phyloP scores from a whole-genome alignment of 2,329 filamentous ascomycete species.

The Colletotrichum destructivum region DNA sequence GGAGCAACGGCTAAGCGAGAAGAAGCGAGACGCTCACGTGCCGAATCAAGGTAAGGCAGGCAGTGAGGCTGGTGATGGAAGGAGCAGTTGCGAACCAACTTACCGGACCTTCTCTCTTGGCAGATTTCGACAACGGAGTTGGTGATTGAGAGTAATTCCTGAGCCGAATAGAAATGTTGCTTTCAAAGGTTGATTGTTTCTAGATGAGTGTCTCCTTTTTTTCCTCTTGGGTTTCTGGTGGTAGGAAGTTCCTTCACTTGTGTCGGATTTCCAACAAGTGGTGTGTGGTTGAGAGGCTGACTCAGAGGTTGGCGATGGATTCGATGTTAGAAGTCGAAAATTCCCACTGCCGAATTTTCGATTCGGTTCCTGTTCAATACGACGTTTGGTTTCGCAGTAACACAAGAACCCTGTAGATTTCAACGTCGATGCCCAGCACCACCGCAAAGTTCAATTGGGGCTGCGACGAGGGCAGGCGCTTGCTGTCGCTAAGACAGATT shows the following conservation, averaged over 20 bases:
- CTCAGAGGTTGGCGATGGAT: constrained; percentile 4
- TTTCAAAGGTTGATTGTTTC: background rate
- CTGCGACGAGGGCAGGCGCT: background rate
- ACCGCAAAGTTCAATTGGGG: constrained; percentile 12
- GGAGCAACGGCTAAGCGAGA: constrained; percentile 20
- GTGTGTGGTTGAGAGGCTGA: constrained; percentile 1
- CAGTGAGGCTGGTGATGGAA: constrained; percentile 32
- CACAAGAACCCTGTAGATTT: background rate
- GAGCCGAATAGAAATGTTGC: too few relatives aligned
- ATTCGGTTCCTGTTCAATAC: background rate
- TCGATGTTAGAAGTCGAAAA: background rate
- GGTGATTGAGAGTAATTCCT: background rate
- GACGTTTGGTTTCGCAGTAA: constrained; percentile 10
- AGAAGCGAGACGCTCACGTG: background rate
- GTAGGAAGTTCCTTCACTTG: constrained; percentile 6
- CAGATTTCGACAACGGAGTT: background rate
- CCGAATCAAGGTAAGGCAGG: background rate
- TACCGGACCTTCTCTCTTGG: constrained; percentile 17
- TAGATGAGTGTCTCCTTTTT: background rate
- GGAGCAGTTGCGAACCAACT: constrained; percentile 20
- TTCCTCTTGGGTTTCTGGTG: constrained; percentile 3
- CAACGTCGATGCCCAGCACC: constrained; percentile 24
- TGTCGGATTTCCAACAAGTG: background rate
- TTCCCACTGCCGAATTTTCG: constrained; percentile 12
- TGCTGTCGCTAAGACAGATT: background rate